Conservation (phyloP, 805 yeast genomes). For the Kazachstania taianensis region DNA sequence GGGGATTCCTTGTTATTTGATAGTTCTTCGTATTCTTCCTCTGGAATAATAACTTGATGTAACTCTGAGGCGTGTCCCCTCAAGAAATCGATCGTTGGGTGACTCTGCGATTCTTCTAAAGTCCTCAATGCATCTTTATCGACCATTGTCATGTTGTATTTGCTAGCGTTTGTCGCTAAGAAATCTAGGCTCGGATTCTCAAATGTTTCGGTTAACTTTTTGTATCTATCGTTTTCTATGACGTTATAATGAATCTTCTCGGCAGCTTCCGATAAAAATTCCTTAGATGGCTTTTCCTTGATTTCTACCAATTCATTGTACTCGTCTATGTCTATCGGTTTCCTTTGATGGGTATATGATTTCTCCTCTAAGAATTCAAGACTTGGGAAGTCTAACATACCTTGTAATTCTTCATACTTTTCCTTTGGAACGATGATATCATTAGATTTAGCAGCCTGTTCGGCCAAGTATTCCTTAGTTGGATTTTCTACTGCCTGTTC, state of each 20-base stretch:
- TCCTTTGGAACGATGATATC: constrained; percentile 9
- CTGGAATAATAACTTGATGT: too few species aligned
- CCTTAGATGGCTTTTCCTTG: constrained; percentile 4
- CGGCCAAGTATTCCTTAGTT: constrained; percentile 2
- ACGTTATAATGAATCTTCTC: background rate
- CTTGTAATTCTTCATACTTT: constrained; percentile 1
- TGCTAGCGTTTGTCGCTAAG: background rate
- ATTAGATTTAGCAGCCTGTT: constrained; percentile 8
- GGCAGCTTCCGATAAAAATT: constrained; percentile 1
- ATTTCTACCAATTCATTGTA: background rate
- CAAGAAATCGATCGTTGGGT: constrained; percentile 1
- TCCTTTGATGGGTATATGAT: background rate
- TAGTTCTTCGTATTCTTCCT: background rate
- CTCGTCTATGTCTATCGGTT: background rate
- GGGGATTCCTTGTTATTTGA: background rate
- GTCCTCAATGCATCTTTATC: background rate
- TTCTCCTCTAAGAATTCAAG: constrained; percentile 6
- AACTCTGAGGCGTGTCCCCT: background rate
- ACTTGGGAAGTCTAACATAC: constrained; percentile 9
- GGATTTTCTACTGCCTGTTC: constrained; percentile 3
- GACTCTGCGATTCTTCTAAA: background rate
- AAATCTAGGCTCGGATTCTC: background rate
- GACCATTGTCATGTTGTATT: background rate
- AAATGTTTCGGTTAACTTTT: too few species aligned
- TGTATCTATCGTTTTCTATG: background rate